phyloP scores from a whole-genome alignment of 805 yeast genomes.

The Wickerhamiella slavikovae region DNA sequence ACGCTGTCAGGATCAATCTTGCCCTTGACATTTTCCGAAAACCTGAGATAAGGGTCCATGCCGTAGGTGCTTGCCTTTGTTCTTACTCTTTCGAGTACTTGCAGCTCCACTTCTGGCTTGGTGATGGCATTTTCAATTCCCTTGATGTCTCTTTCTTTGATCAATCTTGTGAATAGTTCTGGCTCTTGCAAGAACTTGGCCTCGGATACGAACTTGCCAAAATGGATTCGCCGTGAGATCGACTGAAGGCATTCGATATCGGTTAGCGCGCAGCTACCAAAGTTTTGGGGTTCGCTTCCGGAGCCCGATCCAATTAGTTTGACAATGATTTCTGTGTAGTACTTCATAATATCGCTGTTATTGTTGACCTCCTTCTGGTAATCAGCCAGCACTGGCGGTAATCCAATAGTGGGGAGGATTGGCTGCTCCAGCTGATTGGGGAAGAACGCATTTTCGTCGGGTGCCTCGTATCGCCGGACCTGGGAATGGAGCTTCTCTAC shows the following conservation, averaged over 20 bases:
- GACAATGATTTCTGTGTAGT: slow-evolving; percentile 54
- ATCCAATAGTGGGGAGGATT: slow-evolving; percentile 54
- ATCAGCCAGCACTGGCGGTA: slow-evolving; percentile 60
- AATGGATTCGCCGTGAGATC: slow-evolving; percentile 78
- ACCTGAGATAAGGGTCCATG: slow-evolving; percentile 61
- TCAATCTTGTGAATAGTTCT: slow-evolving; percentile 41
- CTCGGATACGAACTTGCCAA: slow-evolving; percentile 95
- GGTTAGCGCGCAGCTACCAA: slow-evolving; percentile 66
- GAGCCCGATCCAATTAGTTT: slow-evolving; percentile 45
- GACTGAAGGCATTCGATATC: slow-evolving; percentile 83
- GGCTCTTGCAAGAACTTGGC: slow-evolving; percentile 61
- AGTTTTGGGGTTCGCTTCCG: slow-evolving; percentile 67
- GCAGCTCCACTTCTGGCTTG: slow-evolving; percentile 67
- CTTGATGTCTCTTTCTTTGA: slow-evolving; percentile 37
- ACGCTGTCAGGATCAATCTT: slow-evolving; percentile 68
- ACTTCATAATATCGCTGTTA: slow-evolving; percentile 43
- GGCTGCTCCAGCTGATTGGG: slow-evolving; percentile 32
- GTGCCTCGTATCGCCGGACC: slow-evolving; percentile 77
- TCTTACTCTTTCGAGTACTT: slow-evolving; percentile 56
- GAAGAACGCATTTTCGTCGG: slow-evolving; percentile 83
- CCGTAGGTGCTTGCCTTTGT: slow-evolving; percentile 77
- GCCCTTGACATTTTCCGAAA: slow-evolving; percentile 33
- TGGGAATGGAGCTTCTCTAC: slow-evolving; percentile 60
- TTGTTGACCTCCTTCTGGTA: slow-evolving; percentile 59
- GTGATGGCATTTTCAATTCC: slow-evolving; percentile 73